Evolutionary conservation across 2,329 filamentous ascomycete species (phyloP), one percentile per base, ranked within the genome.

Genomic region (Trichophyton schoenleinii): DNA sequence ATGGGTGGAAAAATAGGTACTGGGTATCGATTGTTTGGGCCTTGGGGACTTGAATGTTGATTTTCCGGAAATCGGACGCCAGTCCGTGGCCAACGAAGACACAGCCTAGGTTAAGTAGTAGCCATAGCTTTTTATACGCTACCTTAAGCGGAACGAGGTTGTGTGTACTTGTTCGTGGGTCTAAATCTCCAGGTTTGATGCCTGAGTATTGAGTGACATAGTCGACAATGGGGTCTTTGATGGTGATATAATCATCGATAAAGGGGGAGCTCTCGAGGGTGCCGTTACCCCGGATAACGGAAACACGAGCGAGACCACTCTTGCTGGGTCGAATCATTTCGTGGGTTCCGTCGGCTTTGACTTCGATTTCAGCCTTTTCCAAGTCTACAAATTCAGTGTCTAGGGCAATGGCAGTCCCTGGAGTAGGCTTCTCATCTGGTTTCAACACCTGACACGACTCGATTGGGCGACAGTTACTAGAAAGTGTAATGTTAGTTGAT

Each of bases 101-200:
- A 75, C 91, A 96, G 57, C 94, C 94, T 0, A 97, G 81, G 70
- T 99, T 99, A 36, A 99, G 82, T 18, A 99, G 81, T 15, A 97
- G 83, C 95, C 95, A 99, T 34, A 99, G 84, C 73, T 96, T 96
- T 76, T 99, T 99, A 80, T 97, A 99, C 0, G 89, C 91, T 62
- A 88, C 83, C 72, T 99, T 99, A 46, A 97, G 80, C 1, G 88
- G 83, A 7, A 97, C 86, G 0, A 97, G 82, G 60, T 90, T 89
- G 73, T 96, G 92, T 60, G 81, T 83, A 49, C 88, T 88, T n/a
- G 83, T 80, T 61, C 84, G 81, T 28, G 87, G 85, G 67, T 96
- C 91, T 7, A 99, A 80, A 70, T 99, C 94, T 22, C 87, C 87
- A 0, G 87, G 83, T 3, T 87, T 87, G 67, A 99, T 95, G 48